These are phyloP conservation scores for Talaromyces sp. DNA, from an alignment of 2,329 filamentous ascomycete genomes.

Conservation along the genomic window DNA sequence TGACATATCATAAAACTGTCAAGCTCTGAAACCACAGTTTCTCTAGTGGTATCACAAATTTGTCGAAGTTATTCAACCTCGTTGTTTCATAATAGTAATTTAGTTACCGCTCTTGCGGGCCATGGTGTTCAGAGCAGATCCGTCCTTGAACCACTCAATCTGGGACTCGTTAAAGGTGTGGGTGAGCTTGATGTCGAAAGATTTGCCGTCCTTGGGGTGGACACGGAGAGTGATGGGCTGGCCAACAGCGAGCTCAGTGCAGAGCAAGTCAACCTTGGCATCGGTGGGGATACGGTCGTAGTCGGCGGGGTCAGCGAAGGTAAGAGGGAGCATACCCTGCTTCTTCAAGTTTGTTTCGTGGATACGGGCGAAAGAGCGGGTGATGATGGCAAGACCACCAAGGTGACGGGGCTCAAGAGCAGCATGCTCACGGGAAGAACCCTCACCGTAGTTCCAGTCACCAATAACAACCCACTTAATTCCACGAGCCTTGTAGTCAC, in stretches of 20 bases:
- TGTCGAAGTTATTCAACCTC: conserved; percentile 1
- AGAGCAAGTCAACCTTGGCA: conserved; percentile 85
- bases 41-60: conserved; percentile 6
- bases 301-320: conserved; percentile 89
- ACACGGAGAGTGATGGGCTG: conserved; percentile 89
- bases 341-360: conserved; percentile 99
- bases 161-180: conserved; percentile 99
- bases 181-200: conserved; percentile 77
- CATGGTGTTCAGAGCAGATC: conserved; percentile 97
- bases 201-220: conserved; percentile 79
- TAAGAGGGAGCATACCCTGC: conserved; percentile 99
- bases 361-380: conserved; percentile 93
- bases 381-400: conserved; percentile 94
- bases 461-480: conserved; percentile 96
- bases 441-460: conserved; percentile 99
- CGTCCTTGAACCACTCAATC: conserved; percentile 99
- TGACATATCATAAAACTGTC: not conserved
- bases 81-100: conserved; percentile 18
- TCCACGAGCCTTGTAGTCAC: conserved; percentile 97
- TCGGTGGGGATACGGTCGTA: conserved; percentile 95
- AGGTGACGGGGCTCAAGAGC: conserved; percentile 97
- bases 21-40: not conserved
- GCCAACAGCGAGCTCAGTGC: conserved; percentile 85
- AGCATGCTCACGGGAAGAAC: conserved; percentile 95
- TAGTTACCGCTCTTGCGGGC: conserved; percentile 60